Conservation (phyloP, 164 flowering plant genomes). For the Sextonia rubra region DNA sequence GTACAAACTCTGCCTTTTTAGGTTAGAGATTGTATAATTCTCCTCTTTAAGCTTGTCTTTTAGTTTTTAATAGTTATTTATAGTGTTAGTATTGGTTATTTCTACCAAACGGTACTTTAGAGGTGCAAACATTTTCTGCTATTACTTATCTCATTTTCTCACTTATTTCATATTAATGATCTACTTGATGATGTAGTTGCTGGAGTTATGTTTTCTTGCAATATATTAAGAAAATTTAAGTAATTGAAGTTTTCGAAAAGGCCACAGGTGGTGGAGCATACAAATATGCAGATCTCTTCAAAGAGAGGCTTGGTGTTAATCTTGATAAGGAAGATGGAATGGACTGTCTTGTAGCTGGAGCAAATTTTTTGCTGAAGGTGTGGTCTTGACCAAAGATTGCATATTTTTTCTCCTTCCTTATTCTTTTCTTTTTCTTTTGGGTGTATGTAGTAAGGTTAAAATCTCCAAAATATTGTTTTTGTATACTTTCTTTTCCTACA, state of each 20-base stretch:
- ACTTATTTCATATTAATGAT: too few relatives aligned
- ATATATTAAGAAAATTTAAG: constrained; percentile 7
- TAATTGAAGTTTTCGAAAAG: constrained; percentile 39
- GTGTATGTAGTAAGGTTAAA: too few relatives aligned
- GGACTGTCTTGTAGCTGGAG: constrained; percentile 94
- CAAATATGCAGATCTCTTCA: constrained; percentile 88
- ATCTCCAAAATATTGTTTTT: too few relatives aligned
- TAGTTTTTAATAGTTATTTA: too few relatives aligned
- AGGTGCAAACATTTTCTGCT: too few relatives aligned
- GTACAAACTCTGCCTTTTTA: neutral
- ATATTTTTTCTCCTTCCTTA: neutral
- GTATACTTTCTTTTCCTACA: too few relatives aligned
- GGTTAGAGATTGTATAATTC: neutral
- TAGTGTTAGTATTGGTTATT: too few relatives aligned
- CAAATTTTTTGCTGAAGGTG: constrained; percentile 95
- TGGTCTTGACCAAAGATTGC: neutral
- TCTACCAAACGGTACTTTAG: neutral
- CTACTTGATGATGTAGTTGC: neutral
- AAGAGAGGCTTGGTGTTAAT: constrained; percentile 89
- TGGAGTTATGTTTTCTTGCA: neutral
- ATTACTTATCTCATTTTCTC: neutral
- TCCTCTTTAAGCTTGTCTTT: neutral
- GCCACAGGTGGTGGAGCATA: constrained; percentile 99
- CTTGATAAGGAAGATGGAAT: constrained; percentile 98
- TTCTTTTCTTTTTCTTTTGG: too few relatives aligned